A percentile compares a stretch with the other conserved stretches of the same genome.
phyloP scores from a whole-genome alignment of 352 stramenopile genomes.

The Phytophthora ohioensis region DNA sequence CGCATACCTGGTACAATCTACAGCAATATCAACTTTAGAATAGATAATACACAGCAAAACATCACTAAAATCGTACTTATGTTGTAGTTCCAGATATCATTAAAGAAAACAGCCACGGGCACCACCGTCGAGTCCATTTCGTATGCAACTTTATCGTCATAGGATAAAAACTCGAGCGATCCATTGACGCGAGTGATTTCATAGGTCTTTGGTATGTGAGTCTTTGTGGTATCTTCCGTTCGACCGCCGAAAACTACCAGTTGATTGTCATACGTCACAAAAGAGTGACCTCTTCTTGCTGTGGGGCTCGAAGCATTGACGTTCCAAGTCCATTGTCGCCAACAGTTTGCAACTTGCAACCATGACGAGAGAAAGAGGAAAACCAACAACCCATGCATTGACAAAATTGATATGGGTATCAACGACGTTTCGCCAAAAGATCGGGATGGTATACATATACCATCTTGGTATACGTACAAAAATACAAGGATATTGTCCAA shows the following conservation, averaged over 20 bases:
- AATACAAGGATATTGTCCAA: no score
- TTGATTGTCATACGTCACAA: constrained; percentile 86
- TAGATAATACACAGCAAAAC: background rate
- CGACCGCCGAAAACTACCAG: constrained; percentile 94
- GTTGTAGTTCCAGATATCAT: constrained; percentile 97
- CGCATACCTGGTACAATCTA: constrained; percentile 87
- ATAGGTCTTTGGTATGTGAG: constrained; percentile 94
- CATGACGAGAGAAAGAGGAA: constrained; percentile 17
- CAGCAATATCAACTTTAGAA: constrained; percentile 1
- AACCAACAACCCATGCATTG: constrained; percentile 19
- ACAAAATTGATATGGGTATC: constrained; percentile 11
- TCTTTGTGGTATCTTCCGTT: constrained; percentile 87
- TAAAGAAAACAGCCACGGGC: constrained; percentile 92
- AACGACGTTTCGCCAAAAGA: constrained; percentile 40
- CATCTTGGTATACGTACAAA: background rate
- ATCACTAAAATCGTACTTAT: constrained; percentile 59
- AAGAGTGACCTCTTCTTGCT: constrained; percentile 85
- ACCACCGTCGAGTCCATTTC: constrained; percentile 56
- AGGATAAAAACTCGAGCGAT: constrained; percentile 87
- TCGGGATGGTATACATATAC: background rate
- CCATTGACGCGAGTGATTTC: constrained; percentile 85
- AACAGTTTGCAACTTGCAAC: constrained; percentile 44
- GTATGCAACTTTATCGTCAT: constrained; percentile 87
- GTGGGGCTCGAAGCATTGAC: constrained; percentile 62
- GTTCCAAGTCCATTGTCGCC: constrained; percentile 89